Evolutionary conservation across 1,139 yeast species (phyloP), one percentile per base, ranked within the genome.

Genomic region (Citeromyces siamensis): DNA sequence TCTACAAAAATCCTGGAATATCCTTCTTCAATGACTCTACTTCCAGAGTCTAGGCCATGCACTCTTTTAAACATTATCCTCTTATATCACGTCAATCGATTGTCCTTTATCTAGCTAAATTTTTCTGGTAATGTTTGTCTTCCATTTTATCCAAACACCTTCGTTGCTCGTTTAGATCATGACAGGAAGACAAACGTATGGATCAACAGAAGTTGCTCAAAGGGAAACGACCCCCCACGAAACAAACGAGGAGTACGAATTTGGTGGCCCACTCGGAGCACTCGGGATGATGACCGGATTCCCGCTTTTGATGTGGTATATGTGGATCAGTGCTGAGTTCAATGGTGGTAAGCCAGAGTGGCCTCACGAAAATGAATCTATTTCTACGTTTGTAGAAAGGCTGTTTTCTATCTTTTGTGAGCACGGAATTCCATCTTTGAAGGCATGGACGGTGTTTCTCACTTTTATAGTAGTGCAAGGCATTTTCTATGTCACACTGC

Each of bases 201-300:
- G 29, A 14, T 19, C 32, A 6, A 19, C 19, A 7, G 35, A 33
- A 20, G 17, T 16, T 7, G n/a, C 12, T 7, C 14, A 19, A 29
- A 20, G 32, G 33, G 62, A 58, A 35, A 55, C 17, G 5, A 17
- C 5, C 3, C 4, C 14, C 12, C 31, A 26, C 6, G 31, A 26
- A 8, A 8, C 31, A 7, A 26, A 64, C 37, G 57, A 62, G 34
- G 88, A 78, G 51, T 84, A 74, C 61, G 98, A 90, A 50, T 90
- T 90, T 52, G 98, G 98, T 37, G 98, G 97, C 0, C 82, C 94
- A 17, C 55, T 66, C n/a, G 98, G 98, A 38, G 95, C 85, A 33
- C 42, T 77, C 14, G 86, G 90, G n/a, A 88, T 90, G 96, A 75
- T 90, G 77, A 53, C 72, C 35, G 94, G 94, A 2, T 93, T 90